Evolutionary conservation across 768 basidiomycete species (phyloP).

Genomic region (Mycena rosella): DNA sequence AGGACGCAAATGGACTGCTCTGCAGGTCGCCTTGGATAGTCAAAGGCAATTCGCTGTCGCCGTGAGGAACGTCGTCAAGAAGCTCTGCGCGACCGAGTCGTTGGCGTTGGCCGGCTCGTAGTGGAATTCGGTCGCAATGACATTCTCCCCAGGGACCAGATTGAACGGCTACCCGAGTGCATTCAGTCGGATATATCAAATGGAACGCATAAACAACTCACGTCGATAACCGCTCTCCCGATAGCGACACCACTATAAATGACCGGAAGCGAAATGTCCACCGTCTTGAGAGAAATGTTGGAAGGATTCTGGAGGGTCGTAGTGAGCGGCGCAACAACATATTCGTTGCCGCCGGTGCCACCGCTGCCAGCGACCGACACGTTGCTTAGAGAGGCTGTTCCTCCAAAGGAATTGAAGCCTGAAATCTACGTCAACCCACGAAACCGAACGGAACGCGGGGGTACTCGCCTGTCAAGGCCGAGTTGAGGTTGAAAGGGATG

Average conservation of each 20-base stretch:
- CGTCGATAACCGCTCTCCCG: constrained; percentile 70
- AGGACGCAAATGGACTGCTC: constrained; percentile 73
- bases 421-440: constrained; percentile 6
- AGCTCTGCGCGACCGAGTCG: constrained; percentile 72
- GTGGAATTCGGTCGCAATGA: constrained; percentile 70
- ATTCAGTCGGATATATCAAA: constrained; percentile 6
- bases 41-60: constrained; percentile 59
- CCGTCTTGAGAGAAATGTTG: constrained; percentile 72
- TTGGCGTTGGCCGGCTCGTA: constrained; percentile 76
- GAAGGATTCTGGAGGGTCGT: constrained; percentile 75
- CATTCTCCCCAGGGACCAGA: constrained; percentile 70
- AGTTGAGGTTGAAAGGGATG: constrained; percentile 72
- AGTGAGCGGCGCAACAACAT: constrained; percentile 68
- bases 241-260: constrained; percentile 67
- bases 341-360: constrained; percentile 70
- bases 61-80: constrained; percentile 73
- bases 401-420: constrained; percentile 74
- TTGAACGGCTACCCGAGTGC: constrained; percentile 58
- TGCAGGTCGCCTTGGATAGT: constrained; percentile 69
- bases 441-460: not conserved
- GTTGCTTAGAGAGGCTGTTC: constrained; percentile 63
- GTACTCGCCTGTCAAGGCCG: constrained; percentile 63
- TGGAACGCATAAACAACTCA: constrained; percentile 45
- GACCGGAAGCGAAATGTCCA: constrained; percentile 69
- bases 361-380: constrained; percentile 76